Evolutionary conservation across 1,139 yeast species (phyloP), one percentile per base, ranked within the genome.

Genomic region (Protomyces inouyei): DNA sequence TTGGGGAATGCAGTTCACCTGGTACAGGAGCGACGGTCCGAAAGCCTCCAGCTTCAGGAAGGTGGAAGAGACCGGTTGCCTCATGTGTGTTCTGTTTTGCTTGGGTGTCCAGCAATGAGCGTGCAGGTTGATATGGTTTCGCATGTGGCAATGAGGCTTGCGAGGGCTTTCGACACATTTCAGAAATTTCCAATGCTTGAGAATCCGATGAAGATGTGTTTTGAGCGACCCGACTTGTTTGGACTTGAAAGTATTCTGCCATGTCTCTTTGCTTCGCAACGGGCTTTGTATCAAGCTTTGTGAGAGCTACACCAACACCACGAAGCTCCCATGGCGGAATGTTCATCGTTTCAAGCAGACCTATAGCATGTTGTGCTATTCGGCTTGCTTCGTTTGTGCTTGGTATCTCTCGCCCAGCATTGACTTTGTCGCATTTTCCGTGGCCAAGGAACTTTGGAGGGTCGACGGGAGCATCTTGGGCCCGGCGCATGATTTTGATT

Each of bases 401-500:
- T 23, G 63, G 53, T 9, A 59, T 59, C 36, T 59, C 56, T 14
- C 63, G 38, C 3, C 63, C 46, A 12, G 63, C 85, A 61, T 85
- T 83, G 23, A 81, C 75, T 52, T 85, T 79, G 60, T 85, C 89
- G 73, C 97, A 90, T 18, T 73, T 72, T 0, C 98, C 98, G 83
- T 87, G 84, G 0, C 98, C 98, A 71, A 93, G 70, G 73, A 78
- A 86, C 71, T 93, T 93, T 0, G 88, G 82, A 0, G 97, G 89
- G 16, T 83, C 83, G 0, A 85, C 72, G 0, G 95, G 91, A 0
- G 95, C 95, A 66, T 79, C 79, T 0, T 78, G 76, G 0, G 88
- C 83, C 61, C 95, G 76, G 66, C 80, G 79, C 65, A 92, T 87
- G 2, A 92, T 70, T 69, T 85, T 87, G 37, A 91, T 74, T 0